Base-by-base conservation (phyloP, 2,329 filamentous ascomycete genomes). In the Exophiala lecanii-corni region DNA sequence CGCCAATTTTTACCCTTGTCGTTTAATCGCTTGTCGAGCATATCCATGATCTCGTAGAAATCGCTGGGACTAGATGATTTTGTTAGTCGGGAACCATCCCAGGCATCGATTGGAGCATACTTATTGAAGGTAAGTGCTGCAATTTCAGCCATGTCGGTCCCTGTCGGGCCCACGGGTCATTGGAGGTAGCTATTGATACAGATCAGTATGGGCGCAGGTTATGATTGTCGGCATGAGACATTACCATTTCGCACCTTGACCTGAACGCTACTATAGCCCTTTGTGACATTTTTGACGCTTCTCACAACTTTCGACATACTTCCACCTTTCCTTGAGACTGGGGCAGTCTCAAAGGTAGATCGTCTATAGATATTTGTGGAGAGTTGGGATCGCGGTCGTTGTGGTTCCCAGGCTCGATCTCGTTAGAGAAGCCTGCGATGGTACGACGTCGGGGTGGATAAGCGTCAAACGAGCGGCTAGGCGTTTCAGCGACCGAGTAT, bases 1-100 rank as follows among this genome's bases (percentile, higher is more conserved):
- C 92, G 83, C 92, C 92, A 98, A 65, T 98, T 98, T 76, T 97
- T 98, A 62, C 92, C 92, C 69, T 98, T 97, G 68, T 98, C 92
- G 60, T 98, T 98, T 60, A 98, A 73, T 56, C 92, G 84, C 74
- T 97, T 97, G 70, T 98, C 92, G 55, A 98, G 75, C 88, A 98
- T 98, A 66, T 98, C 92, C 84, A 98, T 95, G 59, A 98, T 96
- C 65, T 98, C 91, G 72, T 95, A 95, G 71, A 98, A 98, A 65
- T 97, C 92, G 67, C 85, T 91, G 25, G 89, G 89, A 62, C 91
- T 94, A 57, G 45, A 44, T 30, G 25, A 35, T 28, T 44, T 37
- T 10, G 42, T 55, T 19, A 55, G 50, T 35, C 6, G 23, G 23
- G 31, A 15, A 5, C 12, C 21, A 10, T 43, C 21, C 41, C n/a